These are phyloP conservation scores for Phyllachora maydis DNA, from an alignment of 2,329 filamentous ascomycete species.

Conservation along the genomic window DNA sequence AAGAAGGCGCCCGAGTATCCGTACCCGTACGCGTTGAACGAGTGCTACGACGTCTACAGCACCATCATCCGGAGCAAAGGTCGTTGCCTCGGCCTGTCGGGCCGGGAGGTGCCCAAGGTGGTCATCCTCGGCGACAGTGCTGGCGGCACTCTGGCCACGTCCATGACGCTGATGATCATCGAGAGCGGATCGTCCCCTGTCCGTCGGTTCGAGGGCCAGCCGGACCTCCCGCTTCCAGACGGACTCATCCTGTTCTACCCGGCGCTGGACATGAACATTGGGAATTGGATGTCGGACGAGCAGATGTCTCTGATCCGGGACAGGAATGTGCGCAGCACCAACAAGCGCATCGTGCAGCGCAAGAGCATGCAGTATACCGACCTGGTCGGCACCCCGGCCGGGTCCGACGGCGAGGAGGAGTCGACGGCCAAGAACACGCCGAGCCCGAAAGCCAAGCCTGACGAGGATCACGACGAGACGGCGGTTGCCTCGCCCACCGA, in stretches of 20 bases:
- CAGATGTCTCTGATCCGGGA: slow-evolving; percentile 91
- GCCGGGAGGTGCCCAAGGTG: slow-evolving; percentile 41
- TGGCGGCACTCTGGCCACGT: slow-evolving; percentile 62
- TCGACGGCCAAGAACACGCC: too few relatives aligned
- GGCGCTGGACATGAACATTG: slow-evolving; percentile 87
- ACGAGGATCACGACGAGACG: slow-evolving; percentile 2
- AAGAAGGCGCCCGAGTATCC: slow-evolving; percentile 69
- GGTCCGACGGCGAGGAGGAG: slow-evolving; percentile 54
- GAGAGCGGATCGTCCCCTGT: slow-evolving; percentile 44
- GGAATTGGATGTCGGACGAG: slow-evolving; percentile 98
- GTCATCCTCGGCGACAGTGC: slow-evolving; percentile 66
- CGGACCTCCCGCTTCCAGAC: slow-evolving; percentile 50
- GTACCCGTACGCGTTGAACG: slow-evolving; percentile 70
- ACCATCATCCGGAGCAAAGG: slow-evolving; percentile 53
- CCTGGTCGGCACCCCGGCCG: slow-evolving; percentile 63
- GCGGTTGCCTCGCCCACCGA: slow-evolving; percentile 1
- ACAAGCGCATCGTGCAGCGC: slow-evolving; percentile 54
- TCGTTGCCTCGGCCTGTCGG: slow-evolving; percentile 54
- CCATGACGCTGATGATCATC: slow-evolving; percentile 73
- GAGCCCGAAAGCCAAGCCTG: slow-evolving; percentile 5
- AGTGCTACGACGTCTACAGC: slow-evolving; percentile 73
- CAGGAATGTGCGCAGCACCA: slow-evolving; percentile 55
- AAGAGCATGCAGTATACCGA: slow-evolving; percentile 83
- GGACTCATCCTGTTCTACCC: slow-evolving; percentile 80
- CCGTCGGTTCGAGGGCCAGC: slow-evolving; percentile 31